Conservation (phyloP, 306 rosid genomes). For the Begonia masoniana region DNA sequence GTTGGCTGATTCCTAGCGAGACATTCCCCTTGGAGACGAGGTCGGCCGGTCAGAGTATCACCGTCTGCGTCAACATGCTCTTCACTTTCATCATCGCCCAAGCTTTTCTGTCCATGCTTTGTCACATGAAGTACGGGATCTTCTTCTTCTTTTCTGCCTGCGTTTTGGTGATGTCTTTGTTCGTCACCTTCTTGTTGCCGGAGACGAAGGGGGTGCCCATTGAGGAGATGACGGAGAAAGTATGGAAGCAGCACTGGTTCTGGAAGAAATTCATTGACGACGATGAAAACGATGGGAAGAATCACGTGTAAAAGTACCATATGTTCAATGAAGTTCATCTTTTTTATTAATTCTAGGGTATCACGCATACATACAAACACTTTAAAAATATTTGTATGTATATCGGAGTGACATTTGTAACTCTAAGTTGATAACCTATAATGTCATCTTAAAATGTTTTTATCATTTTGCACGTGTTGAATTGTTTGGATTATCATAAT, state of each 20-base stretch:
- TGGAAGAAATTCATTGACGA: slow-evolving; percentile 33
- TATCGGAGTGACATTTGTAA: too few species aligned
- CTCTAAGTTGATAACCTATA: too few species aligned
- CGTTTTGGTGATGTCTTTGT: slow-evolving; percentile 26
- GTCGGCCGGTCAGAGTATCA: slow-evolving; percentile 47
- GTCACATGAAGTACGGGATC: slow-evolving; percentile 35
- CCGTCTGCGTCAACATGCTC: slow-evolving; percentile 44
- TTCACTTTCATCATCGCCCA: slow-evolving; percentile 55
- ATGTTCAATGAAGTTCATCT: too few species aligned
- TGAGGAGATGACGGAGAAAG: slow-evolving; percentile 44
- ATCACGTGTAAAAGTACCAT: background rate
- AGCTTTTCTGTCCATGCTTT: slow-evolving; percentile 45
- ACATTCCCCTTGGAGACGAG: slow-evolving; percentile 47
- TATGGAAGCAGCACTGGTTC: slow-evolving; percentile 43
- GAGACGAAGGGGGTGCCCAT: slow-evolving; percentile 46
- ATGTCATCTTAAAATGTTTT: too few species aligned
- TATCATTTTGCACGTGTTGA: too few species aligned
- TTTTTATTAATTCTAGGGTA: too few species aligned
- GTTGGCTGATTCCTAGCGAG: slow-evolving; percentile 68
- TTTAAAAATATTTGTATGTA: too few species aligned
- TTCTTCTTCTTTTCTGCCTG: slow-evolving; percentile 46
- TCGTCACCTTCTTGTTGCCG: slow-evolving; percentile 26
- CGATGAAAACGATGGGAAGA: background rate
- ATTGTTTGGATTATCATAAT: too few species aligned
- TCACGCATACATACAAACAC: too few species aligned